These are phyloP conservation scores for Hypsizygus ulmarius DNA, from an alignment of 1,284 basidiomycete genomes.

Conservation along the genomic window DNA sequence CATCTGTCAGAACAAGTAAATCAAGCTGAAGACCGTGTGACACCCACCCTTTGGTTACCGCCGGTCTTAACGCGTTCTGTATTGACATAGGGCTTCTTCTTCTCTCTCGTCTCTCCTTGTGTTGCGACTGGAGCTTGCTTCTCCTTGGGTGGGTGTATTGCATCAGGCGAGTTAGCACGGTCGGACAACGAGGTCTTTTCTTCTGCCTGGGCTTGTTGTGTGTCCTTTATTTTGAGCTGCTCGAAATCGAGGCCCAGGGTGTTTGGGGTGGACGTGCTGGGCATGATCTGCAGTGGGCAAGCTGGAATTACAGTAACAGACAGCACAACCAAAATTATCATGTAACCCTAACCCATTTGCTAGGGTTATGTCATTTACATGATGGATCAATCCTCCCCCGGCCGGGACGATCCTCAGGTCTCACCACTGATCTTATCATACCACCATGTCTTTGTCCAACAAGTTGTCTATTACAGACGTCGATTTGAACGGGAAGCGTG, in stretches of 20 bases:
- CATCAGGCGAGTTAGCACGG: constrained; percentile 15
- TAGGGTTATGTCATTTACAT: constrained; percentile 20
- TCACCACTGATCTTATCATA: constrained; percentile 5
- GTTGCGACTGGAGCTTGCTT: constrained; percentile 5
- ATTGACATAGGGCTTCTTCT: constrained; percentile 69
- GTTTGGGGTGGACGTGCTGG: constrained; percentile 38
- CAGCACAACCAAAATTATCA: not conserved
- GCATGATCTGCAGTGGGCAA: constrained; percentile 1
- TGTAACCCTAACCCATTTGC: constrained; percentile 25
- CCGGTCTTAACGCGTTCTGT: constrained; percentile 77
- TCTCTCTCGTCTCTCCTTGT: constrained; percentile 30
- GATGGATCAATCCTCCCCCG: constrained; percentile 9
- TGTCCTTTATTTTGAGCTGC: constrained; percentile 35
- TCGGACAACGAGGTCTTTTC: constrained; percentile 1
- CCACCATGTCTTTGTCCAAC: constrained; percentile 91
- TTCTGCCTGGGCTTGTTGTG: constrained; percentile 12
- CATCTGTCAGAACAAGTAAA: constrained; percentile 17
- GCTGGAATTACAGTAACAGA: not conserved
- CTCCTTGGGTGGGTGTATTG: constrained; percentile 12
- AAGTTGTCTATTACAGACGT: constrained; percentile 93
- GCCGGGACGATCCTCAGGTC: too few species aligned
- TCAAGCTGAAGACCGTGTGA: constrained; percentile 2
- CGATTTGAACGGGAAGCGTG: constrained; percentile 86
- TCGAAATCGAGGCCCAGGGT: constrained; percentile 68
- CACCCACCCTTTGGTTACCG: constrained; percentile 63